A percentile compares a stretch with the other conserved stretches of the same genome.
Evolutionary conservation across 78 protist species (phyloP).

Genomic region (Anaeramoeba flamelloides): DNA sequence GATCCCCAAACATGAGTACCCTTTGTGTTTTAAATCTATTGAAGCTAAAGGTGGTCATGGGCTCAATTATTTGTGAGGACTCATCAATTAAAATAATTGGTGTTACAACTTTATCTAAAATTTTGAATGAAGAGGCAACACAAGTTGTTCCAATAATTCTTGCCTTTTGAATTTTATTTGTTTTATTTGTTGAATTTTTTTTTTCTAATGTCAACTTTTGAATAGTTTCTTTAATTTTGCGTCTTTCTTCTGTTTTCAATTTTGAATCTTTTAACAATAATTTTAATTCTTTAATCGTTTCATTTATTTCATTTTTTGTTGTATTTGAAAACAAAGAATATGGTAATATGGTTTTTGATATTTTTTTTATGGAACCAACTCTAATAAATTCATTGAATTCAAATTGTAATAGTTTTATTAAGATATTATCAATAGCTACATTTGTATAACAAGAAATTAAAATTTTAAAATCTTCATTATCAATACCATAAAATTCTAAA

Average conservation of each 20-base stretch:
- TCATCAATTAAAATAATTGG: neutral
- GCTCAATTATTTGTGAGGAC: neutral
- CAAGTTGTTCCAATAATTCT: neutral
- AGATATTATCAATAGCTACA: neutral
- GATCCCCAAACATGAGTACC: neutral
- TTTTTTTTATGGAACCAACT: neutral
- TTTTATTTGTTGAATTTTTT: neutral
- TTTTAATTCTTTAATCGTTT: neutral
- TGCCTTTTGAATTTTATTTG: neutral
- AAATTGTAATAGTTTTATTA: neutral
- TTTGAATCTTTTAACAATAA: neutral
- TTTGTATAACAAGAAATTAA: neutral
- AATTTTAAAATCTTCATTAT: neutral
- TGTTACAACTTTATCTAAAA: neutral
- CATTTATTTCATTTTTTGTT: neutral
- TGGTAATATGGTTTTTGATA: neutral
- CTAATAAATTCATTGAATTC: neutral
- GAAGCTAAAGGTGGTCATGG: neutral
- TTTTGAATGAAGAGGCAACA: neutral
- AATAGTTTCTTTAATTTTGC: neutral
- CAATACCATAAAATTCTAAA: too few species aligned
- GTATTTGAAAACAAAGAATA: neutral
- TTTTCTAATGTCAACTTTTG: neutral
- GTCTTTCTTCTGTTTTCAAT: neutral
- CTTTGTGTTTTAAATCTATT: neutral